Evolutionary conservation across 2,329 filamentous ascomycete species (phyloP).

Genomic region (Aspergillus sp.): DNA sequence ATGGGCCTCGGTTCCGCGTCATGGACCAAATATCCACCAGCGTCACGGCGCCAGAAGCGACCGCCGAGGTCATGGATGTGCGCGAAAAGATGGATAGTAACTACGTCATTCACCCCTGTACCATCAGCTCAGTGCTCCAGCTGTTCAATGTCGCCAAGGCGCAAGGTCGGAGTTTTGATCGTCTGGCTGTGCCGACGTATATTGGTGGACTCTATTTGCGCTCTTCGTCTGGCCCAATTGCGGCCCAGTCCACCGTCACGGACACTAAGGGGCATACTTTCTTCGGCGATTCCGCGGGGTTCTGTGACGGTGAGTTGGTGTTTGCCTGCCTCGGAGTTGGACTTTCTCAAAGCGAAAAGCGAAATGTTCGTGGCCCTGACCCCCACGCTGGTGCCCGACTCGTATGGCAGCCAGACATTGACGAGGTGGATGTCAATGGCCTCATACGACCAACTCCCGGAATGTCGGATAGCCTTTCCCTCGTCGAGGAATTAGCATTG

Average conservation of each 20-base stretch:
- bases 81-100: constrained; percentile 4
- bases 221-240: constrained; percentile 1
- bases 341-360: neutral
- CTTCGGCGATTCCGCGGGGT: neutral
- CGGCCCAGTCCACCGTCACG: neutral
- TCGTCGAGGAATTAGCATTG: constrained; percentile 1
- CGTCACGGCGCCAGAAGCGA: neutral
- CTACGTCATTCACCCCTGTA: constrained; percentile 24
- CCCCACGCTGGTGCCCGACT: constrained; percentile 2
- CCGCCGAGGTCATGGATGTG: neutral
- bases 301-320: neutral
- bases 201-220: constrained; percentile 19
- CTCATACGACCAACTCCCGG: neutral
- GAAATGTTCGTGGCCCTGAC: neutral
- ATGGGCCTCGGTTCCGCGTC: constrained; percentile 17
- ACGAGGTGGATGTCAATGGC: neutral
- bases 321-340: neutral
- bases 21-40: neutral
- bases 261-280: neutral
- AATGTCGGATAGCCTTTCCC: neutral
- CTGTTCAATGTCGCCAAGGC: constrained; percentile 21
- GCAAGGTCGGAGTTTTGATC: constrained; percentile 14
- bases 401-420: constrained; percentile 1
- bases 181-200: constrained; percentile 20
- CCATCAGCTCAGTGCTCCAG: constrained; percentile 23